Percentiles rank a stretch among this genome's conserved stretches.
phyloP scores from a whole-genome alignment of 306 rosid species.

The Rubus parviflorus region DNA sequence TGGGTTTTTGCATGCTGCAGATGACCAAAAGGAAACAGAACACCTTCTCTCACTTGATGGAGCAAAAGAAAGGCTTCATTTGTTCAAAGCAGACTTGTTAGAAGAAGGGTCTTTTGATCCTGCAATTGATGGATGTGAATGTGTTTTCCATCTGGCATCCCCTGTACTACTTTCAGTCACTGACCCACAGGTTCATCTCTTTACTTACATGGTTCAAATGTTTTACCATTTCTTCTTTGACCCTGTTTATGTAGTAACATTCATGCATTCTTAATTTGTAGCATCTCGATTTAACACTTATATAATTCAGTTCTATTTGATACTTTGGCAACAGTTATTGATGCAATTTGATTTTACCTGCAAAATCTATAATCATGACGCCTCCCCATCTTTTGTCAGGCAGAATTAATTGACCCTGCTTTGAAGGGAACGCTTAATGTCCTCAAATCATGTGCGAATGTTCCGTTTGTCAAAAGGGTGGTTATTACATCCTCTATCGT shows the following conservation, averaged over 20 bases:
- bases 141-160: conserved; percentile 50
- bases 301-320: too few relatives aligned
- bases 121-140: conserved; percentile 41
- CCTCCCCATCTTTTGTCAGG: neutral
- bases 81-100: too few relatives aligned
- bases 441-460: conserved; percentile 22
- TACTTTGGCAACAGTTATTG: too few relatives aligned
- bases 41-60: too few relatives aligned
- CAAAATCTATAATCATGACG: neutral
- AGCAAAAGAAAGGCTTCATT: too few relatives aligned
- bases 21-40: conserved; percentile 17
- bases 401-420: conserved; percentile 24
- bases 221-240: neutral
- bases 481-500: conserved; percentile 23
- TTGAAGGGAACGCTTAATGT: conserved; percentile 25
- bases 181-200: conserved; percentile 48
- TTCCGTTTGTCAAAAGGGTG: conserved; percentile 18
- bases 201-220: too few relatives aligned
- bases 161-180: neutral
- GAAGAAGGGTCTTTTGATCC: conserved; percentile 58
- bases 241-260: too few relatives aligned
- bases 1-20: conserved; percentile 1
- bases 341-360: neutral
- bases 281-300: too few relatives aligned
- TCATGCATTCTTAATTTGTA: too few relatives aligned